phyloP scores from a whole-genome alignment of 208 protist species.

The Acanthamoeba healyi region DNA sequence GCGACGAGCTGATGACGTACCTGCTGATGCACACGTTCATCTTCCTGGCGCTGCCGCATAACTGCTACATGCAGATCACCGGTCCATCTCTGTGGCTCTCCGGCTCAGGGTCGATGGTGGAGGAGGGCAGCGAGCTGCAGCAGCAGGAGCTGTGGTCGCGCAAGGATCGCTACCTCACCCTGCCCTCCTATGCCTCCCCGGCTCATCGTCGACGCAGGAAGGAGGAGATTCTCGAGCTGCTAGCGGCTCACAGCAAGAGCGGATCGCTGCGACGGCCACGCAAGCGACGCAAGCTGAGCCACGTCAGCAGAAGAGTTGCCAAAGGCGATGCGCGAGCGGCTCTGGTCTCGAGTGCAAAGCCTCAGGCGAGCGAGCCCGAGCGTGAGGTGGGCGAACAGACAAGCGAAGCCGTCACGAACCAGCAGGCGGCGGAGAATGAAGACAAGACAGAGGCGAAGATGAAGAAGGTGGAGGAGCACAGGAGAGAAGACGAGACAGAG shows the following conservation, averaged over 20 bases:
- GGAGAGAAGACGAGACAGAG: background rate
- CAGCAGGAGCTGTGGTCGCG: conserved; percentile 60
- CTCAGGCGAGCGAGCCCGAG: no score
- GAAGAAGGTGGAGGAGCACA: background rate
- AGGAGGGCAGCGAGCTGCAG: conserved; percentile 53
- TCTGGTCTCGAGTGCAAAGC: background rate
- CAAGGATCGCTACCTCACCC: conserved; percentile 31
- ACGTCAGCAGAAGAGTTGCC: background rate
- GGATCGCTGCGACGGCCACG: background rate
- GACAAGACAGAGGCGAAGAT: background rate
- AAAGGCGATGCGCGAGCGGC: background rate
- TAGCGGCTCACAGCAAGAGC: background rate
- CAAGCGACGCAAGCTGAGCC: background rate
- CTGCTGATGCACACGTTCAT: conserved; percentile 69
- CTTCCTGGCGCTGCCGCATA: conserved; percentile 59
- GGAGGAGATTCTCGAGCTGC: background rate
- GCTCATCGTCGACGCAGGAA: background rate
- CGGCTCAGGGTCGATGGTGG: conserved; percentile 45
- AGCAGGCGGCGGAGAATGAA: no score
- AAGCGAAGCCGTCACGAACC: background rate
- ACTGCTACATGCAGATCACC: conserved; percentile 76
- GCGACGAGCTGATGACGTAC: conserved; percentile 57
- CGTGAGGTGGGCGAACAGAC: background rate
- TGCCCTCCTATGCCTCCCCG: conserved; percentile 30
- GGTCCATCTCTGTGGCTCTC: conserved; percentile 33